phyloP scores from a whole-genome alignment of 345 rosid species.

The Gossypium australe region DNA sequence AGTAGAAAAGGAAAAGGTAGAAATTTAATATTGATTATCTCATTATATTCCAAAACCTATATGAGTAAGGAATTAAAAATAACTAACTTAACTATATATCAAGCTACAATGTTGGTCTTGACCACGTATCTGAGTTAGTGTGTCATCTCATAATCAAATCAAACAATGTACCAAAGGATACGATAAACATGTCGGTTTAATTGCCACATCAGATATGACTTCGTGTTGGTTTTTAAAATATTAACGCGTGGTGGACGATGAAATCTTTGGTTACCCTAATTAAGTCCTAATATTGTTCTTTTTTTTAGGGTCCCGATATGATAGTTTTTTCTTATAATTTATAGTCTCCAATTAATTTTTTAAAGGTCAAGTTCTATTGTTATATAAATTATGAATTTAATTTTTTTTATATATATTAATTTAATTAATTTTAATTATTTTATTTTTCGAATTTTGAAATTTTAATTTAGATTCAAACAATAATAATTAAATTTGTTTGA shows the following conservation, averaged over 20 bases:
- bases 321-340: too few species aligned
- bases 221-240: not conserved
- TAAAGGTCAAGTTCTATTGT: too few species aligned
- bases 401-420: too few species aligned
- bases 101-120: not conserved
- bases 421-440: too few species aligned
- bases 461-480: too few species aligned
- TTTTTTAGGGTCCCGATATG: not conserved
- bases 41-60: too few species aligned
- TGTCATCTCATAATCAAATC: not conserved
- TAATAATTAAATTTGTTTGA: too few species aligned
- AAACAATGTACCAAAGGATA: not conserved
- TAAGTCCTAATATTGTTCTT: not conserved
- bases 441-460: too few species aligned
- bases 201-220: slow-evolving; percentile 11
- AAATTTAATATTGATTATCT: too few species aligned
- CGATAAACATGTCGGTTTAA: not conserved
- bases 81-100: not conserved
- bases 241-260: slow-evolving; percentile 10
- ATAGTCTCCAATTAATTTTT: not conserved
- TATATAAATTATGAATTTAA: too few species aligned
- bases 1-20: too few species aligned
- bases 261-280: slow-evolving; percentile 2
- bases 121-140: not conserved
- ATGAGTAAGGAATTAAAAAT: not conserved